Conservation (phyloP, 176 grass and related monocot genomes). For the Musa beccarii region DNA sequence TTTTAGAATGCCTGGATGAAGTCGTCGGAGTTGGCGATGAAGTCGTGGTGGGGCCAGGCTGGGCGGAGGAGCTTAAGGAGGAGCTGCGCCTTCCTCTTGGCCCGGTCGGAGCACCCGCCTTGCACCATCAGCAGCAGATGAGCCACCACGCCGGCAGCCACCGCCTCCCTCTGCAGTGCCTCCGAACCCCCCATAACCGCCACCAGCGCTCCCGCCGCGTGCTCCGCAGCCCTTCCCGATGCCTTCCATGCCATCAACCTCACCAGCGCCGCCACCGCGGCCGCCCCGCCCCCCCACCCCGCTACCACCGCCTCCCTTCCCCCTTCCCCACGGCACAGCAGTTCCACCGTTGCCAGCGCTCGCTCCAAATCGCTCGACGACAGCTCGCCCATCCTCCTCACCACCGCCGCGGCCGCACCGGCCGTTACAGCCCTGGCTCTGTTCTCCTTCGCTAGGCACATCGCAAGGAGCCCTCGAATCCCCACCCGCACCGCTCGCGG, state of each 20-base stretch:
- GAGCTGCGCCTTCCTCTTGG: constrained; percentile 86
- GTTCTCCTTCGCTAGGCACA: constrained; percentile 89
- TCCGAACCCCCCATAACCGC: constrained; percentile 59
- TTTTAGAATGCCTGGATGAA: constrained; percentile 53
- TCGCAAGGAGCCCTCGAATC: constrained; percentile 54
- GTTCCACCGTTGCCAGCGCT: constrained; percentile 64
- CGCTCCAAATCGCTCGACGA: constrained; percentile 41
- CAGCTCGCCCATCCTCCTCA: constrained; percentile 17
- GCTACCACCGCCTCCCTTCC: constrained; percentile 58
- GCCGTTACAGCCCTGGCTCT: constrained; percentile 41
- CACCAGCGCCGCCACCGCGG: constrained; percentile 22
- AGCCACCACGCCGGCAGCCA: constrained; percentile 62
- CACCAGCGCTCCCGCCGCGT: constrained; percentile 75
- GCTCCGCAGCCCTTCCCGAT: constrained; percentile 64
- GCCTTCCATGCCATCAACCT: constrained; percentile 69
- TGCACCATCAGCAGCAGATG: constrained; percentile 85
- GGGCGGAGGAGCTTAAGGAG: constrained; percentile 73
- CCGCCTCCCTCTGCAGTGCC: constrained; percentile 69
- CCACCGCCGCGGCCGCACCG: constrained; percentile 44
- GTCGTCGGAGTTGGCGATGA: constrained; percentile 73
- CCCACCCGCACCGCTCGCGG: constrained; percentile 70
- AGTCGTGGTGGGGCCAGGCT: constrained; percentile 50
- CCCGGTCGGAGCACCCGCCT: constrained; percentile 79
- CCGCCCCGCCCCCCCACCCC: constrained; percentile 25
- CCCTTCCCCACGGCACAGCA: constrained; percentile 69